Base-by-base conservation (phyloP, 2,329 filamentous ascomycete genomes). In the Trichoderma afroharzianum region DNA sequence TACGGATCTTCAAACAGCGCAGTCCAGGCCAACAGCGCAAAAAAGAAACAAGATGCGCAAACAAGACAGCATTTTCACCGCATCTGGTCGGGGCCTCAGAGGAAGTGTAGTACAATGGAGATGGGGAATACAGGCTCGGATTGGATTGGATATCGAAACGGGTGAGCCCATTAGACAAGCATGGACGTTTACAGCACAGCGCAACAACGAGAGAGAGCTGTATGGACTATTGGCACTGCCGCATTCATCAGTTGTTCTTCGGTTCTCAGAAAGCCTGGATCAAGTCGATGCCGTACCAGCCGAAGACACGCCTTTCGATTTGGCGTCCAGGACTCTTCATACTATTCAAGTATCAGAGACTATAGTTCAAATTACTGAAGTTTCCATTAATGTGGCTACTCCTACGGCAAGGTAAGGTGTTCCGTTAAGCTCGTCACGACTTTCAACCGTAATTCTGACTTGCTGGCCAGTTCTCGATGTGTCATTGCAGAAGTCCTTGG, bases 81-180 rank as follows among this genome's bases (percentile, higher is more conserved):
- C 90, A 57, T 90, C 90, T 24, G 90, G 91, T 0, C 88, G 88
- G 74, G 90, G 90, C 0, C 80, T 82, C 1, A 86, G 85, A 33
- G 92, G 92, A 11, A 86, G 87, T 8, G 82, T 95, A 28, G 88
- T 88, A 3, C 92, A 95, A 76, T 84, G 93, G 73, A 87, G 92
- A 73, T 85, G 89, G 79, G 93, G 93, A 4, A 81, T 93, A 32
- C 88, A 92, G 76, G 93, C 91, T 21, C 88, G 87, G 70, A 88
- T 93, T 74, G 89, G 87, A 1, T 76, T 89, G 6, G 86, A 89
- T 26, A 81, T 90, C 12, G 85, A 88, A 26, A 86, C 84, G 57
- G 81, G 81, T 8, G 81, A 82, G 7, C 82, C 83, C 2, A 83
- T 88, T 36, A 85, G 83, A 64, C 82, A 85, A 62, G 85, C 83